phyloP scores from a whole-genome alignment of 2,329 filamentous ascomycete species.

The Claviceps humidiphila region DNA sequence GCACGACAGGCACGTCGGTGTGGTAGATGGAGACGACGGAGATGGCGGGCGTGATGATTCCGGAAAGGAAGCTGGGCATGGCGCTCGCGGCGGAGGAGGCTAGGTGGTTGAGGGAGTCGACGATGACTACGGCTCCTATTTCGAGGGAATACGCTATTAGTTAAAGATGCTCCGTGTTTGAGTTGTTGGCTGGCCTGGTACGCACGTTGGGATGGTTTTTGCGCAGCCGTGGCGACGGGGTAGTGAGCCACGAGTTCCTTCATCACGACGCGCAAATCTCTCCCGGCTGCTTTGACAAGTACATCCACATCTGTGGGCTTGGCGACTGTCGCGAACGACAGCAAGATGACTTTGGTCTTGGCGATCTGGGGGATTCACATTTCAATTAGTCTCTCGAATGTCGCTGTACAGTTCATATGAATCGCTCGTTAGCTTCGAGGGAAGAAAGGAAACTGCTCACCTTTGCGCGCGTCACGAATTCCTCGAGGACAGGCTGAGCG shows the following conservation, averaged over 20 bases:
- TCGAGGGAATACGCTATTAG: not conserved
- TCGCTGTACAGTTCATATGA: too few relatives aligned
- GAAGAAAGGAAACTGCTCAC: conserved; percentile 24
- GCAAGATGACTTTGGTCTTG: conserved; percentile 57
- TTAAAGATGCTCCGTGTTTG: not conserved
- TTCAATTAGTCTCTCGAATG: not conserved
- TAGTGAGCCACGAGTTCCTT: conserved; percentile 46
- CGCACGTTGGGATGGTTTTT: conserved; percentile 31
- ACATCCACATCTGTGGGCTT: conserved; percentile 51
- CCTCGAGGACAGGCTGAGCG: conserved; percentile 52
- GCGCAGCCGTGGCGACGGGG: conserved; percentile 23
- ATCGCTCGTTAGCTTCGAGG: too few relatives aligned
- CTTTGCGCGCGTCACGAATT: conserved; percentile 65
- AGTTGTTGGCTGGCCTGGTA: not conserved
- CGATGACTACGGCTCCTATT: conserved; percentile 57
- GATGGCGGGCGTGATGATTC: conserved; percentile 49
- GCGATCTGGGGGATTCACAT: conserved; percentile 27
- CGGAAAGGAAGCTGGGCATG: conserved; percentile 56
- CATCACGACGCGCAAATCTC: conserved; percentile 40
- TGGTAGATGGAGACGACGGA: conserved; percentile 76
- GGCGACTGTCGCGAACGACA: conserved; percentile 64
- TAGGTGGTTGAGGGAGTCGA: conserved; percentile 68
- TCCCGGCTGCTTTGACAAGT: conserved; percentile 52
- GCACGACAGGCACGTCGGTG: conserved; percentile 54
- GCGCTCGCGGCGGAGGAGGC: conserved; percentile 38